Percentiles rank a stretch among this genome's conserved stretches.
These are phyloP conservation scores for Mycosphaerella sp. DNA, from an alignment of 2,329 filamentous ascomycete genomes.

Conservation along the genomic window DNA sequence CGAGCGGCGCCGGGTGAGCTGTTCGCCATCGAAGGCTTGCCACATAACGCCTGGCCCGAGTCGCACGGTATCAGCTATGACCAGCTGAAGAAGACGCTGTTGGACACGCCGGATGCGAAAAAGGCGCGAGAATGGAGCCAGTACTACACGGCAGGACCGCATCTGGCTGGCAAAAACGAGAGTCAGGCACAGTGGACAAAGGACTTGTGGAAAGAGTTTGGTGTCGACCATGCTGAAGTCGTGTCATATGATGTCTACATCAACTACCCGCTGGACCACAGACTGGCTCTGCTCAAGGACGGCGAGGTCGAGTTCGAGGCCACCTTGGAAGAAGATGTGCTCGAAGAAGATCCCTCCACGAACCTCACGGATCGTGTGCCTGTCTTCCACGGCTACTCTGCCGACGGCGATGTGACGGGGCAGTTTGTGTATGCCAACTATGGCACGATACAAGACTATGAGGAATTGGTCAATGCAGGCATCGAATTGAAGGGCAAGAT, in stretches of 20 bases:
- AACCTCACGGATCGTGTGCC: constrained; percentile 66
- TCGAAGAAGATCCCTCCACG: constrained; percentile 76
- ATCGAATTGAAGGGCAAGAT: constrained; percentile 77
- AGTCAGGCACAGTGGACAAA: constrained; percentile 48
- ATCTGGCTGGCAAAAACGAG: constrained; percentile 47
- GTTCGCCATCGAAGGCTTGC: constrained; percentile 28
- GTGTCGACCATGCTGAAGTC: constrained; percentile 40
- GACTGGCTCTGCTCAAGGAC: constrained; percentile 40
- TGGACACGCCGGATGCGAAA: constrained; percentile 48
- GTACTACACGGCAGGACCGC: constrained; percentile 47
- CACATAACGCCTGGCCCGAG: constrained; percentile 36
- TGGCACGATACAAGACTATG: constrained; percentile 77
- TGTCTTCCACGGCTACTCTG: constrained; percentile 92
- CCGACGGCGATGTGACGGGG: constrained; percentile 83
- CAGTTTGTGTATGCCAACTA: constrained; percentile 87
- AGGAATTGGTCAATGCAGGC: constrained; percentile 69
- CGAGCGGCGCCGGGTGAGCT: constrained; percentile 17
- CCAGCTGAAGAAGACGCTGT: constrained; percentile 50
- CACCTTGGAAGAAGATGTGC: constrained; percentile 72
- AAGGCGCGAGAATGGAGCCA: constrained; percentile 46
- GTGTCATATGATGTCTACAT: constrained; percentile 48
- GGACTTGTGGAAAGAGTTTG: constrained; percentile 45
- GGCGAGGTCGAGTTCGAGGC: constrained; percentile 45
- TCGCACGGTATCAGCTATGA: constrained; percentile 46
- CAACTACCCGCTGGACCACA: constrained; percentile 46